Conservation (phyloP, 345 rosid species). For the Moringa oleifera region DNA sequence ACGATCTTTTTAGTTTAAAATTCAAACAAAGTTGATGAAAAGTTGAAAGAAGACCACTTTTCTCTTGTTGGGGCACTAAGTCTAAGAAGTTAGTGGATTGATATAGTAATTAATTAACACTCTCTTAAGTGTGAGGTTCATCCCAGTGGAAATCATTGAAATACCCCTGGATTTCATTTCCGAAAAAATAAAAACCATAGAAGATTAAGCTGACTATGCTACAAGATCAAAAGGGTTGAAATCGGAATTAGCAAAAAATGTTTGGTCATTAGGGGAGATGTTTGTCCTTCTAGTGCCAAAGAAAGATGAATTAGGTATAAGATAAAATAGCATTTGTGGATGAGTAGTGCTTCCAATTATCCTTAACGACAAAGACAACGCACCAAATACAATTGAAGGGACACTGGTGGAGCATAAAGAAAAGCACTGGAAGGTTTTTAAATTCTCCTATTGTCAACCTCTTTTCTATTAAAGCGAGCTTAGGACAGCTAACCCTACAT, state of each 20-base stretch:
- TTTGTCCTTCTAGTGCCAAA: constrained; percentile 14
- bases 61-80: constrained; percentile 57
- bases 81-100: constrained; percentile 49
- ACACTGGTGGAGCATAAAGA: constrained; percentile 10
- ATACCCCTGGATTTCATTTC: constrained; percentile 12
- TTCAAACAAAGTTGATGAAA: constrained; percentile 25
- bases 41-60: constrained; percentile 50
- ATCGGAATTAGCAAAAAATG: constrained; percentile 4
- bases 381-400: constrained; percentile 11
- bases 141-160: constrained; percentile 20
- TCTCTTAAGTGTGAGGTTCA: constrained; percentile 27
- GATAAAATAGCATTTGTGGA: constrained; percentile 25
- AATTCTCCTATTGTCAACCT: no score
- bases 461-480: background rate
- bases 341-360: constrained; percentile 39
- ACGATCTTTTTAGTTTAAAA: constrained; percentile 27
- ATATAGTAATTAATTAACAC: constrained; percentile 16
- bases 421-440: background rate
- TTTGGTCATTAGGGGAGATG: constrained; percentile 7
- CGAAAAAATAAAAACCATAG: constrained; percentile 6
- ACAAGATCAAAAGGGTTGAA: constrained; percentile 4
- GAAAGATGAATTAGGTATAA: constrained; percentile 31
- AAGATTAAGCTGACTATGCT: background rate
- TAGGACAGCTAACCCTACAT: background rate
- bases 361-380: constrained; percentile 40